Conservation (phyloP, 345 rosid genomes). For the Erodium maritimum region DNA sequence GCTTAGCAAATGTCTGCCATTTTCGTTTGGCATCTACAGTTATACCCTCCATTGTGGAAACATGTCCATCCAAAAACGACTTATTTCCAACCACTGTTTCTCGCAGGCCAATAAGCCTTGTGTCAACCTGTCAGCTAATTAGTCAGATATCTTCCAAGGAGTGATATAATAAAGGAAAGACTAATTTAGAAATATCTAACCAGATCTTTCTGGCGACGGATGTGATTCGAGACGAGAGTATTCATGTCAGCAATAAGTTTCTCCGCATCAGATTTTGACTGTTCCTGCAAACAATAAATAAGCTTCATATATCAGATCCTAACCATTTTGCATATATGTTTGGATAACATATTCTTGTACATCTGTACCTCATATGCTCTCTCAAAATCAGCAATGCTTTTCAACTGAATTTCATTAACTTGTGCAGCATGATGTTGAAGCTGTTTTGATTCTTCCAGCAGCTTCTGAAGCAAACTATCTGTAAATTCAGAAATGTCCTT, state of each 20-base stretch:
- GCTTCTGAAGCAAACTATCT: conserved; percentile 46
- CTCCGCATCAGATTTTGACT: conserved; percentile 68
- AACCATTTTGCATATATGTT: conserved; percentile 3
- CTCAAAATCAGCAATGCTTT: conserved; percentile 65
- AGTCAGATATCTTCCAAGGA: too few species aligned
- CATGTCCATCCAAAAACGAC: conserved; percentile 51
- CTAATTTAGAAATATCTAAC: conserved; percentile 21
- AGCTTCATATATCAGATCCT: neutral
- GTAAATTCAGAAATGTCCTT: conserved; percentile 56
- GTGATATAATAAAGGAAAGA: neutral
- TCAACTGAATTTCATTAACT: conserved; percentile 57
- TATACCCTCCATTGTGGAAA: conserved; percentile 43
- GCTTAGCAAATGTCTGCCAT: conserved; percentile 65
- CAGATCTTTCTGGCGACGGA: conserved; percentile 71
- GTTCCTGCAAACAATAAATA: conserved; percentile 44
- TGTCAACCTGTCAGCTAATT: conserved; percentile 50
- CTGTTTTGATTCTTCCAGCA: conserved; percentile 46
- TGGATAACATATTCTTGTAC: too few species aligned
- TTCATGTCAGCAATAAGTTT: conserved; percentile 80
- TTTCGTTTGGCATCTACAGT: conserved; percentile 85
- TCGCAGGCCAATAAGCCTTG: conserved; percentile 54
- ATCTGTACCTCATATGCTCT: conserved; percentile 61
- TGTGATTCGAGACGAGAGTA: conserved; percentile 53
- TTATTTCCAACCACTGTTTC: conserved; percentile 47
- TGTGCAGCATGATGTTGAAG: conserved; percentile 46